A percentile compares a stretch with the other conserved stretches of the same genome.
Evolutionary conservation across 2,329 filamentous ascomycete genomes (phyloP).

Genomic region (Parastagonospora nodorum): DNA sequence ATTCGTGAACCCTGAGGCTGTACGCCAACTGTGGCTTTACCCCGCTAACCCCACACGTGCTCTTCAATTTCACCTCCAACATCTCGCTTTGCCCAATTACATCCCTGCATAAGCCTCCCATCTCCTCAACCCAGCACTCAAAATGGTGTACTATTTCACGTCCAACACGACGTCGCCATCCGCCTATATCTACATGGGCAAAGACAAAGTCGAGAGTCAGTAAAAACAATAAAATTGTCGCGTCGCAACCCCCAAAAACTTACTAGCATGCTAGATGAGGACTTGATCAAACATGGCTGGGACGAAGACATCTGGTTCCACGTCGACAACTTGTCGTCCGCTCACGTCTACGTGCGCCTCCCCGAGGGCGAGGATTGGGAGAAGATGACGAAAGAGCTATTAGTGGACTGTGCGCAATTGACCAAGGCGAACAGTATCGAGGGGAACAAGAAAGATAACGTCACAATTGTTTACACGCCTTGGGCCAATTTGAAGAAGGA

Average conservation of each 20-base stretch:
- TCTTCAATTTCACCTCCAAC: slow-evolving; percentile 25
- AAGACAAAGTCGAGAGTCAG: slow-evolving; percentile 98
- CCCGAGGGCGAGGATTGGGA: slow-evolving; percentile 83
- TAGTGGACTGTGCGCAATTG: slow-evolving; percentile 91
- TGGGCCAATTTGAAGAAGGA: slow-evolving; percentile 97
- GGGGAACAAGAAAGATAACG: slow-evolving; percentile 98
- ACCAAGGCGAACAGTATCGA: slow-evolving; percentile 99
- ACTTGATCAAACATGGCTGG: slow-evolving; percentile 91
- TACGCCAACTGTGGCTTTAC: slow-evolving; percentile 12
- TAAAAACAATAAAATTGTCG: background rate
- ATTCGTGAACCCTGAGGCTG: slow-evolving; percentile 7
- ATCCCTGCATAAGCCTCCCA: background rate
- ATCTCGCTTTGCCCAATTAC: slow-evolving; percentile 6
- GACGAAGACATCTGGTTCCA: slow-evolving; percentile 99
- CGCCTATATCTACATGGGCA: slow-evolving; percentile 93
- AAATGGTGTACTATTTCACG: slow-evolving; percentile 95
- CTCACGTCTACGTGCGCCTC: slow-evolving; percentile 93
- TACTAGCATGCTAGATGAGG: slow-evolving; percentile 73
- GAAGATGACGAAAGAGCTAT: slow-evolving; percentile 71
- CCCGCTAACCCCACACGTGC: slow-evolving; percentile 39
- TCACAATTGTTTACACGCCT: slow-evolving; percentile 95
- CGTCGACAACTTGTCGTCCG: slow-evolving; percentile 94
- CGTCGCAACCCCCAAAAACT: background rate
- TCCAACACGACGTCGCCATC: slow-evolving; percentile 81
- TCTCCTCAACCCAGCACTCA: slow-evolving; percentile 1